A percentile compares a stretch with the other conserved stretches of the same genome.
phyloP scores from a whole-genome alignment of 192 early-diverging fungal genomes.

The Thamnidium elegans region DNA sequence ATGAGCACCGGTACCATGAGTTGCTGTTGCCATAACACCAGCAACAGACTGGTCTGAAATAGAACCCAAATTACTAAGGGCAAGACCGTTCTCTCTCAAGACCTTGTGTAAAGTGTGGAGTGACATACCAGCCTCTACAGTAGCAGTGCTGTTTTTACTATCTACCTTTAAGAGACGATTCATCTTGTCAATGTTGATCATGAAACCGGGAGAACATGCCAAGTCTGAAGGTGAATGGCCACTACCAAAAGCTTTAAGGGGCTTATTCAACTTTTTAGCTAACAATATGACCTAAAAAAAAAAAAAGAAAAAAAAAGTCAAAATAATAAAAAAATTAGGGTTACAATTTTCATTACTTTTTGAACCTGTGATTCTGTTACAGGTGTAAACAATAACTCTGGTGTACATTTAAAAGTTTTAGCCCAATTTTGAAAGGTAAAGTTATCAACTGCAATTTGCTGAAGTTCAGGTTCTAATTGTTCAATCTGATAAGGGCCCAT shows the following conservation, averaged over 20 bases:
- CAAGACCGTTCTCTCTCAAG: constrained; percentile 53
- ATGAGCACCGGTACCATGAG: constrained; percentile 67
- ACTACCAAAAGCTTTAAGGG: constrained; percentile 63
- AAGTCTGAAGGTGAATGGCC: constrained; percentile 78
- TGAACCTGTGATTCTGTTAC: constrained; percentile 57
- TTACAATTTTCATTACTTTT: constrained; percentile 36
- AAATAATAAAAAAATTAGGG: neutral
- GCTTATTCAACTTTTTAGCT: constrained; percentile 40
- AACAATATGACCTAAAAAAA: constrained; percentile 45
- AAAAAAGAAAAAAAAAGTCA: neutral
- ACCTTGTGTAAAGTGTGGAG: constrained; percentile 57
- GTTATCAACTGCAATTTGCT: constrained; percentile 22
- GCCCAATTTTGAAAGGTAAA: constrained; percentile 66
- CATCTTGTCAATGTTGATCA: constrained; percentile 70
- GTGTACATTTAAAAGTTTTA: constrained; percentile 55
- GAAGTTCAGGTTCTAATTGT: constrained; percentile 18
- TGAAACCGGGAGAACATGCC: constrained; percentile 59
- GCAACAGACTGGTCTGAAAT: constrained; percentile 74
- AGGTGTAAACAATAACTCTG: constrained; percentile 58
- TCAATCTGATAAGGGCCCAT: constrained; percentile 4
- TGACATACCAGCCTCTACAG: constrained; percentile 65
- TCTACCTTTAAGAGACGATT: constrained; percentile 53
- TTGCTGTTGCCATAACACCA: constrained; percentile 71
- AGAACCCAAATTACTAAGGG: constrained; percentile 66
- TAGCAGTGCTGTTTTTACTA: constrained; percentile 41